A percentile compares a stretch with the other conserved stretches of the same genome.
Evolutionary conservation across 768 basidiomycete species (phyloP).

Genomic region (Tricholoma hemisulphureum): DNA sequence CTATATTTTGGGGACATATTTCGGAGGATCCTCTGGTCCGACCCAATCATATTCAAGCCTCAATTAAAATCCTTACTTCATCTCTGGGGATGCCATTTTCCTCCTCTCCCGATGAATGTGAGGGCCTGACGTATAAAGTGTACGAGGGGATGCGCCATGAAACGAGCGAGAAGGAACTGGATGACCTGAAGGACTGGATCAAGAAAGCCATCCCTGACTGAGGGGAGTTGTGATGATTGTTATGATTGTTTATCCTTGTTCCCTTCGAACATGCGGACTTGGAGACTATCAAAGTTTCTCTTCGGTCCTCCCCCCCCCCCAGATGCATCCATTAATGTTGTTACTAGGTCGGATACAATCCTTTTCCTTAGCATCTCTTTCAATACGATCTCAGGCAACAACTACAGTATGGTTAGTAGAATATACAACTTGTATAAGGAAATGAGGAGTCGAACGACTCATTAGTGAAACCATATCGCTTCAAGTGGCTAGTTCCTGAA

Average conservation of each 20-base stretch:
- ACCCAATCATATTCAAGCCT: slow-evolving; percentile 49
- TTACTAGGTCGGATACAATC: slow-evolving; percentile 6
- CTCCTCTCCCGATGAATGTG: slow-evolving; percentile 35
- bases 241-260: slow-evolving; percentile 1
- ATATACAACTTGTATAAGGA: too few relatives aligned
- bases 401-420: too few relatives aligned
- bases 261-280: background rate
- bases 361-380: slow-evolving; percentile 2
- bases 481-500: too few relatives aligned
- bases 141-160: slow-evolving; percentile 72
- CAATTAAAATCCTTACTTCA: slow-evolving; percentile 55
- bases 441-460: too few relatives aligned
- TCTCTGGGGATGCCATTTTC: slow-evolving; percentile 51
- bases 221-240: background rate
- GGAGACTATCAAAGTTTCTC: background rate
- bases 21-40: slow-evolving; percentile 71
- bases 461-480: too few relatives aligned
- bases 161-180: slow-evolving; percentile 60
- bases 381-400: slow-evolving; percentile 2
- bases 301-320: too few relatives aligned
- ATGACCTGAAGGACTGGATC: slow-evolving; percentile 71
- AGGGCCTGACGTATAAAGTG: slow-evolving; percentile 64
- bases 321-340: background rate
- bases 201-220: slow-evolving; percentile 48
- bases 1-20: slow-evolving; percentile 89